Percentiles rank a stretch among this genome's conserved stretches.
Conservation (phyloP, 2,329 filamentous ascomycete species). For the Fusarium lateritium region DNA sequence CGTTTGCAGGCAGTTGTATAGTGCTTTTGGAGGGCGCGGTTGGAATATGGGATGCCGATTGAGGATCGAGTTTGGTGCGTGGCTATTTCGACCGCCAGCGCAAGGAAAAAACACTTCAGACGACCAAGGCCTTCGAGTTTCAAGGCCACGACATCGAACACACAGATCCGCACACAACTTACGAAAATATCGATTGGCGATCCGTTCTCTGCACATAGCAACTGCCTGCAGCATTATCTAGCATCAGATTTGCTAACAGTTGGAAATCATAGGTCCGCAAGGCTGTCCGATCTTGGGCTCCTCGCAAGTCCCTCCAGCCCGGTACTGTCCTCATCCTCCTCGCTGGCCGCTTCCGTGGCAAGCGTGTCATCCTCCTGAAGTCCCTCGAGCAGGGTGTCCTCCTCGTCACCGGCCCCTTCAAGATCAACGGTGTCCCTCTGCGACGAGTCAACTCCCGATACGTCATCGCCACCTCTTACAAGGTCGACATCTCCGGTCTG, state of each 20-base stretch:
- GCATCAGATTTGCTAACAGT: conserved; percentile 50
- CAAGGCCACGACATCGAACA: conserved; percentile 35
- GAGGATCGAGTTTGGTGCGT: conserved; percentile 19
- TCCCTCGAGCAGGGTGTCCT: conserved; percentile 97
- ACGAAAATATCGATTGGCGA: conserved; percentile 40
- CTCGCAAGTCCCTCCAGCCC: conserved; percentile 90
- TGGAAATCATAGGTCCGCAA: conserved; percentile 84
- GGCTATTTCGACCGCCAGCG: conserved; percentile 29
- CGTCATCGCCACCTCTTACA: conserved; percentile 91
- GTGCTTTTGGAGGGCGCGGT: conserved; percentile 15
- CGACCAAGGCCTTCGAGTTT: conserved; percentile 29
- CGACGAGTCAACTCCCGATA: conserved; percentile 94
- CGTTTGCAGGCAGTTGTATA: conserved; percentile 34
- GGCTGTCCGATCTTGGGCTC: conserved; percentile 87
- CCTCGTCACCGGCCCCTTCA: conserved; percentile 99
- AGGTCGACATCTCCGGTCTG: conserved; percentile 86
- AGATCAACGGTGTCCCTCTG: conserved; percentile 99
- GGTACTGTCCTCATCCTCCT: conserved; percentile 99
- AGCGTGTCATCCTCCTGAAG: conserved; percentile 99
- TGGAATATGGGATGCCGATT: conserved; percentile 26
- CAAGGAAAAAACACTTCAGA: conserved; percentile 22
- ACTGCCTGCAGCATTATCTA: conserved; percentile 24
- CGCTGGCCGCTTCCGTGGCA: conserved; percentile 99
- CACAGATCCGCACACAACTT: conserved; percentile 24
- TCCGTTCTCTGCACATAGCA: conserved; percentile 3